Conservation (phyloP, 225 moss, liverwort and hornwort species). For the Takakia lepidozioides region DNA sequence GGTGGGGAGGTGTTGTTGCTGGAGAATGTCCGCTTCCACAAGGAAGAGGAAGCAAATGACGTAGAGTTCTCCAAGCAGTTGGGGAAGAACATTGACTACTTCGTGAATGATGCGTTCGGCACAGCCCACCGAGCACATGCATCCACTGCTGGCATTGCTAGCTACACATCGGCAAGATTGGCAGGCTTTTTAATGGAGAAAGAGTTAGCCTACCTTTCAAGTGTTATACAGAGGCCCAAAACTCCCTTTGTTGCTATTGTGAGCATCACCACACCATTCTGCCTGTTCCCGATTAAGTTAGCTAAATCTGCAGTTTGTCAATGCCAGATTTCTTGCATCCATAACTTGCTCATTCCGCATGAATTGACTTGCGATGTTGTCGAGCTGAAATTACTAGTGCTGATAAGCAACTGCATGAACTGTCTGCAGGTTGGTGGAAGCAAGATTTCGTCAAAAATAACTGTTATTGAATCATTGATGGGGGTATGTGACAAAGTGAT, state of each 20-base stretch:
- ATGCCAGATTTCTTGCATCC: too few relatives aligned
- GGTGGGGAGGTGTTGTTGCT: conserved; percentile 66
- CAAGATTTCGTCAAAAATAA: conserved; percentile 95
- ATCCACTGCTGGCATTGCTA: conserved; percentile 81
- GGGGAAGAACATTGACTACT: conserved; percentile 57
- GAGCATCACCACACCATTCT: conserved; percentile 10
- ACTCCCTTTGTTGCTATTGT: conserved; percentile 92
- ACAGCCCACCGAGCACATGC: conserved; percentile 91
- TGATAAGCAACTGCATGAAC: not conserved
- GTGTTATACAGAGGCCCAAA: conserved; percentile 54
- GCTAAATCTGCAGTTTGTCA: too few relatives aligned
- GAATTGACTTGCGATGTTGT: too few relatives aligned
- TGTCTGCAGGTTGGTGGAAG: conserved; percentile 92
- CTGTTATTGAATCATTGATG: conserved; percentile 87
- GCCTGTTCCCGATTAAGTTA: too few relatives aligned
- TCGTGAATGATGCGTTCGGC: conserved; percentile 95
- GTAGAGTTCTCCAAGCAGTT: conserved; percentile 69
- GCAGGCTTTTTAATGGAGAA: conserved; percentile 84
- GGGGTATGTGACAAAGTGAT: conserved; percentile 84
- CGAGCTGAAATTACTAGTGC: not conserved
- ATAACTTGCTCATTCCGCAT: too few relatives aligned
- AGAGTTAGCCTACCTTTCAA: conserved; percentile 79
- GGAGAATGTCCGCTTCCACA: conserved; percentile 91
- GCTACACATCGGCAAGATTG: conserved; percentile 50
- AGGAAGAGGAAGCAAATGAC: conserved; percentile 97